Evolutionary conservation across 371 early-diverging fungal species (phyloP).

Genomic region (Rhizopus sp.): DNA sequence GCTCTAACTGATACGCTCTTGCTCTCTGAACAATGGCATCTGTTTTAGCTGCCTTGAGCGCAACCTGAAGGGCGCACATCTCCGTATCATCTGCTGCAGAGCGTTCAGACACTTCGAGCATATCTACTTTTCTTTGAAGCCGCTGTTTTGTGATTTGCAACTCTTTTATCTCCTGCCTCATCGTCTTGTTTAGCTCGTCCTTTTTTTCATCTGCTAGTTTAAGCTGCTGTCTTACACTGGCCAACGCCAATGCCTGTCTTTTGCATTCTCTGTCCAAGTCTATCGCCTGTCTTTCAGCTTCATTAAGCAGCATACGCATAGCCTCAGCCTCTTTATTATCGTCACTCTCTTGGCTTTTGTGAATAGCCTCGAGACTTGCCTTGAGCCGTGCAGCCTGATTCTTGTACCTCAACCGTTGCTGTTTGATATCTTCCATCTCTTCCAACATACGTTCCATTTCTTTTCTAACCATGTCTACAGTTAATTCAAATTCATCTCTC

Average conservation of each 20-base stretch:
- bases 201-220: slow-evolving; percentile 19
- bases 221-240: slow-evolving; percentile 13
- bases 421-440: slow-evolving; percentile 25
- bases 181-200: slow-evolving; percentile 3
- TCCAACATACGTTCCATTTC: slow-evolving; percentile 30
- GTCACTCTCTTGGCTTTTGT: slow-evolving; percentile 7
- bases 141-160: slow-evolving; percentile 7
- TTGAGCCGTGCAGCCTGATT: slow-evolving; percentile 20
- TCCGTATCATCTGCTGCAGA: background rate
- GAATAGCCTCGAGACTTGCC: slow-evolving; percentile 20
- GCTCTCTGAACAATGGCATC: slow-evolving; percentile 11
- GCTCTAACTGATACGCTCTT: slow-evolving; percentile 19
- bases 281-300: slow-evolving; percentile 27
- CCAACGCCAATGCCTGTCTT: slow-evolving; percentile 20
- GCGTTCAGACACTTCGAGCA: background rate
- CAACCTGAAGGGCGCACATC: slow-evolving; percentile 9
- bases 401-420: slow-evolving; percentile 21
- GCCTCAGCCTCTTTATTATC: slow-evolving; percentile 22
- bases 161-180: slow-evolving; percentile 10
- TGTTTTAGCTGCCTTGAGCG: slow-evolving; percentile 15
- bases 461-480: slow-evolving; percentile 20
- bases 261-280: slow-evolving; percentile 33
- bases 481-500: slow-evolving; percentile 23
- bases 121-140: background rate
- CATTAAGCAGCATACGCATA: slow-evolving; percentile 14